These are phyloP conservation scores for Arachis monticola DNA, from an alignment of 331 rosid genomes.

Conservation along the genomic window DNA sequence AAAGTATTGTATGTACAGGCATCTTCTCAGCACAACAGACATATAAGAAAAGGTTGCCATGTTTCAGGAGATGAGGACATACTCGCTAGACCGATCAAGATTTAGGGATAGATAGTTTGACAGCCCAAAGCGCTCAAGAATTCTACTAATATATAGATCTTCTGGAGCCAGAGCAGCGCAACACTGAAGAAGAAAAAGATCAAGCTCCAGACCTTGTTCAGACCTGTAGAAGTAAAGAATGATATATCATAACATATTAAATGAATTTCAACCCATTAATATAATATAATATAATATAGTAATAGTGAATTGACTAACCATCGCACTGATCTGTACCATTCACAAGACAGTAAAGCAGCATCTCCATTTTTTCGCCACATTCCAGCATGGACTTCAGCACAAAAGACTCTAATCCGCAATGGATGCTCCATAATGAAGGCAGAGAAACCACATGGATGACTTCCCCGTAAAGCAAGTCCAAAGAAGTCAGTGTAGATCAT, in stretches of 20 bases:
- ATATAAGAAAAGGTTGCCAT: conserved; percentile 24
- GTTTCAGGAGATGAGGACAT: conserved; percentile 42
- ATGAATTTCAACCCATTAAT: conserved; percentile 27
- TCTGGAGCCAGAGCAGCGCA: conserved; percentile 95
- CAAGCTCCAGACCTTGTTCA: conserved; percentile 90
- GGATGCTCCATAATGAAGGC: conserved; percentile 97
- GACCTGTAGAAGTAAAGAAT: conserved; percentile 65
- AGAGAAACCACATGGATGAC: conserved; percentile 94
- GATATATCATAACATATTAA: conserved; percentile 14
- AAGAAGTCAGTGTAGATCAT: conserved; percentile 65
- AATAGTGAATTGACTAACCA: conserved; percentile 65
- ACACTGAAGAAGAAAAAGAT: conserved; percentile 96
- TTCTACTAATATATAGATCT: conserved; percentile 73
- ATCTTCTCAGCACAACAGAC: conserved; percentile 4
- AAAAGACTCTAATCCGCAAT: conserved; percentile 85
- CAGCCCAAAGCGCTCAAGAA: conserved; percentile 84
- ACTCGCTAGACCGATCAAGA: conserved; percentile 75
- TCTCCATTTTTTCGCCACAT: conserved; percentile 98
- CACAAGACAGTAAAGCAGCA: conserved; percentile 76
- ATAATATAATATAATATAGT: conserved; percentile 9
- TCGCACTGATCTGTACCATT: conserved; percentile 80
- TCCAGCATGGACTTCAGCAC: conserved; percentile 97
- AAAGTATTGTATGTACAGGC: not conserved
- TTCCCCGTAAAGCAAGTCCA: conserved; percentile 72
- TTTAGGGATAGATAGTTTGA: conserved; percentile 72